Evolutionary conservation across 2,329 filamentous ascomycete genomes (phyloP).

Genomic region (Fusarium sulawesiense): DNA sequence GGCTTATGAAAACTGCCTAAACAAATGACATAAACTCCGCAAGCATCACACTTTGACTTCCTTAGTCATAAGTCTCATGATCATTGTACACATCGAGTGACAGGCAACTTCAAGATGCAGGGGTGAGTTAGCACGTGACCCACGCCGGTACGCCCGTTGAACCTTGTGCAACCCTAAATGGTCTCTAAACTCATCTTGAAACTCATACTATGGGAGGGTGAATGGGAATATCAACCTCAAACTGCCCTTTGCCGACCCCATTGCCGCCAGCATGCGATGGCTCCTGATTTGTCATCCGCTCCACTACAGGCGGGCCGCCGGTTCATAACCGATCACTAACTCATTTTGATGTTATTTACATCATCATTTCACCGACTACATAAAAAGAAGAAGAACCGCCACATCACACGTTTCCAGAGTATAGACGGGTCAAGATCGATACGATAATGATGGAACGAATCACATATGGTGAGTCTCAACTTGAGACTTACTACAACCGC

Average conservation of each 20-base stretch:
- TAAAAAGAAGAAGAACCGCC: not conserved
- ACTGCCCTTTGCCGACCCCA: not conserved
- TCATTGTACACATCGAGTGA: not conserved
- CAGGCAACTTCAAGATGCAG: not conserved
- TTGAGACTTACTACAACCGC: conserved; percentile 14
- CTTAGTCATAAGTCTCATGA: not conserved
- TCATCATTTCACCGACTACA: not conserved
- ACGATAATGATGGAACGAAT: conserved; percentile 20
- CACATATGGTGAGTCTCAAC: conserved; percentile 1
- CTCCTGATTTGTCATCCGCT: conserved; percentile 4
- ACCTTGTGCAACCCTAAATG: not conserved
- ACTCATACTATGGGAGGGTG: accelerated
- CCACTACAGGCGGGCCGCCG: not conserved
- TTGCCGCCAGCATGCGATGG: not conserved
- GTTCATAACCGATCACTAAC: conserved; percentile 1
- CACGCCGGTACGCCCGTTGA: not conserved
- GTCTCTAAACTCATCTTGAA: not conserved
- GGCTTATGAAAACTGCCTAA: not conserved
- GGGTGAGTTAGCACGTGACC: not conserved
- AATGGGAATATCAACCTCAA: not conserved
- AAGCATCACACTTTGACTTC: not conserved
- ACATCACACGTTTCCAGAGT: not conserved
- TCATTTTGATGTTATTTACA: not conserved
- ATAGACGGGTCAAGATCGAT: accelerated
- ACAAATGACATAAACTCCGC: not conserved